Base-by-base conservation (phyloP, 148 eudicot genomes). In the Cornus florida region DNA sequence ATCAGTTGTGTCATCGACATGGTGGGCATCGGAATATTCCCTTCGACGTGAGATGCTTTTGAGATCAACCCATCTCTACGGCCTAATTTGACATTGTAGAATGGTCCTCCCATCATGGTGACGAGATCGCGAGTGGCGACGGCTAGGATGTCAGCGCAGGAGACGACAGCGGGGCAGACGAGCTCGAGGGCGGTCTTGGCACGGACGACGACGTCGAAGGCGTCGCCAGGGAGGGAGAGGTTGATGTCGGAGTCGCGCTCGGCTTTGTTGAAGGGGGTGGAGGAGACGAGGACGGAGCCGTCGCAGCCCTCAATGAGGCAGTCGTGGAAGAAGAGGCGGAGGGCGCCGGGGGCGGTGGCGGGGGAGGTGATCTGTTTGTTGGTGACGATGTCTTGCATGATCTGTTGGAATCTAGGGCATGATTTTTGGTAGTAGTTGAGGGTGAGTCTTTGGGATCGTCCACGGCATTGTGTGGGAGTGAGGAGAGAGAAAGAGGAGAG, bases 141-240 rank as follows among this genome's bases (percentile, higher is more conserved):
- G 32, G 89, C 79, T 53, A 89, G 86, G 62, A 89, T 87, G 72
- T 89, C 92, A 60, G 92, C 60, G 79, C 92, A 86, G 17, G 92
- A 89, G 72, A 89, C 92, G 50, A 70, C 64, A 48, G 76, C 77
- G 46, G 90, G 92, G 59, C 92, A 90, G 31, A 74, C 59, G 81
- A 89, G 86, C 56, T 87, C 92, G 68, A 89, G 86, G 53, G 89
- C 86, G 43, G 87, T 84, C 69, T 87, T 87, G 41, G 89, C 86
- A 32, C 92, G 87, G 60, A 84, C 76, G 60, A 89, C 81, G 66
- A 82, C 86, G 69, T 89, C 92, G 74, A 89, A 87, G n/a, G 68
- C 90, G 81, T 89, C 92, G 10, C 92, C 92, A 2, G 92, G 90
- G 76, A 90, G 89, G 64, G 92, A 90, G 76, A 87, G 92, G 69